These are phyloP conservation scores for Quillaja saponaria DNA, from an alignment of 306 rosid species.

Conservation along the genomic window DNA sequence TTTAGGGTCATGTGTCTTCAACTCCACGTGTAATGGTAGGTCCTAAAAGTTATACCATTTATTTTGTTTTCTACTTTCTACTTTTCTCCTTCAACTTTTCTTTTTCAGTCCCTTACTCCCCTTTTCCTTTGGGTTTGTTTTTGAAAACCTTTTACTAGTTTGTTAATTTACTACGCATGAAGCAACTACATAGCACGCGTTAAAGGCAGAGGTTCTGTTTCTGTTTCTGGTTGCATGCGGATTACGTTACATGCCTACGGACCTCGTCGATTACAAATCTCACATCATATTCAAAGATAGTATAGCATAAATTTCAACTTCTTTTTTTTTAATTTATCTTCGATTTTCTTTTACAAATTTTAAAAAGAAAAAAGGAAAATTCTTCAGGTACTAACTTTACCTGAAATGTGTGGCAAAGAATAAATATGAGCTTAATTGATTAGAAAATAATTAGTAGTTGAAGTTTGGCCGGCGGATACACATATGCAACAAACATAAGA, in stretches of 20 bases:
- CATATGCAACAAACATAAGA: not conserved
- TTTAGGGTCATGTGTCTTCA: no score
- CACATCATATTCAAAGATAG: no score
- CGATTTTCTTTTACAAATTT: no score
- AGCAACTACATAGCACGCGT: constrained; percentile 12
- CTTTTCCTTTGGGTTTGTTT: not conserved
- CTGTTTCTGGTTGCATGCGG: not conserved
- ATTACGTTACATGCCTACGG: not conserved
- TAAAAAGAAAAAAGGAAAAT: no score
- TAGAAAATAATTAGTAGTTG: not conserved
- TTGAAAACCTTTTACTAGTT: not conserved
- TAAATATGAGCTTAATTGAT: no score
- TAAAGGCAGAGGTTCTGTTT: constrained; percentile 8
- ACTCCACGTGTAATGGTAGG: not conserved
- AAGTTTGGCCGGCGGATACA: not conserved
- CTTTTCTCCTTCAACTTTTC: not conserved
- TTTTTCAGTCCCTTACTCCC: no score
- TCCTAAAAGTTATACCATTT: constrained; percentile 6
- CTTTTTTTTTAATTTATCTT: no score
- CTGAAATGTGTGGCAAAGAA: no score
- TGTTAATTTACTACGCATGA: not conserved
- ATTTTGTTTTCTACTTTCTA: not conserved
- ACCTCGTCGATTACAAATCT: no score
- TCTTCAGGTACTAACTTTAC: no score
- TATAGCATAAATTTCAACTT: no score